Conservation (phyloP, 768 basidiomycete genomes). For the Tricholoma saponaceum region DNA sequence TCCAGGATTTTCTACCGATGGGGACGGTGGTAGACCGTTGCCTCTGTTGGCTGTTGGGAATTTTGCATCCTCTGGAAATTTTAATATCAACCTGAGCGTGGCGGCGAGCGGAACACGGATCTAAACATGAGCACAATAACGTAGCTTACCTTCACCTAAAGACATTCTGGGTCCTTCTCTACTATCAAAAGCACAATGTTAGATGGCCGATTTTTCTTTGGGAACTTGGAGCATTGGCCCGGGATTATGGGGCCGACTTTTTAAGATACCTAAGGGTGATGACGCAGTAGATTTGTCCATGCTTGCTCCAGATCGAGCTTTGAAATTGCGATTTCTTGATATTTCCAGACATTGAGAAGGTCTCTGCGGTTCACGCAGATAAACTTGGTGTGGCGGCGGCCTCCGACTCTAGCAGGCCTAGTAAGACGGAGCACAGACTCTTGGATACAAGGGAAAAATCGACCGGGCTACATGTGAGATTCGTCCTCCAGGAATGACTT, state of each 20-base stretch:
- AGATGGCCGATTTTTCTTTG: not conserved
- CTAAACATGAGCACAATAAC: not conserved
- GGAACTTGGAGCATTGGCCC: no score
- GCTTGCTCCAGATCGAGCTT: not conserved
- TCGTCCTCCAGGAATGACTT: no score
- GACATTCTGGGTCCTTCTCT: conserved; percentile 15
- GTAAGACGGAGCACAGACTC: no score
- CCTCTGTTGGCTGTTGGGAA: conserved; percentile 31
- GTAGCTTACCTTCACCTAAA: conserved; percentile 22
- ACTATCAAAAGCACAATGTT: not conserved
- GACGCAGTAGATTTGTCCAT: not conserved
- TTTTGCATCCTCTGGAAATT: conserved; percentile 30
- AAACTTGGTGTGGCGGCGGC: no score
- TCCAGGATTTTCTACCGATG: conserved; percentile 43
- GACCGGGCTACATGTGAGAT: no score
- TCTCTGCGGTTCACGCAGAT: no score
- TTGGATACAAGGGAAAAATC: no score
- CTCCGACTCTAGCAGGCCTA: no score
- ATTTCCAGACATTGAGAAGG: no score
- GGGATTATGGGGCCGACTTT: no score
- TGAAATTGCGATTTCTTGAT: no score
- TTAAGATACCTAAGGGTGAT: no score
- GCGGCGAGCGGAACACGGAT: not conserved
- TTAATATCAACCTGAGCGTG: not conserved
- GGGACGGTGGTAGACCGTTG: conserved; percentile 37